Conservation (phyloP, 1,139 yeast genomes). For the Suhomyces yuchorum region DNA sequence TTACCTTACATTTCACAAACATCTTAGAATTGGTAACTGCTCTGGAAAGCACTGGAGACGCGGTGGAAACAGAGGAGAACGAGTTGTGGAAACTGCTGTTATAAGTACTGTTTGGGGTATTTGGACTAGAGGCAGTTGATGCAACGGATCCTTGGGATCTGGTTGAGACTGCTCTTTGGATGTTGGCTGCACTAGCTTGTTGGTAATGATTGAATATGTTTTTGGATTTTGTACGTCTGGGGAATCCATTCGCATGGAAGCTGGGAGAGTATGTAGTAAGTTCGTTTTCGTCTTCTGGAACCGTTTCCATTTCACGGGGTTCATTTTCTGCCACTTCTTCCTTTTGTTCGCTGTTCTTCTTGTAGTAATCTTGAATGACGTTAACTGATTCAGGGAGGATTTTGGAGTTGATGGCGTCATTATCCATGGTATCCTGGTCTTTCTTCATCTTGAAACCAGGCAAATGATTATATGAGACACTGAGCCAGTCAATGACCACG, state of each 20-base stretch:
- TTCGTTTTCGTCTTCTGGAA: slow-evolving; percentile 12
- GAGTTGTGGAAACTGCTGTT: slow-evolving; percentile 11
- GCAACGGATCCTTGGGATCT: slow-evolving; percentile 7
- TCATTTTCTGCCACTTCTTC: slow-evolving; percentile 1
- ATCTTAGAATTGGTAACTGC: slow-evolving; percentile 8
- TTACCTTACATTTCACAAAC: slow-evolving; percentile 33
- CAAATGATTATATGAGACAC: slow-evolving; percentile 22
- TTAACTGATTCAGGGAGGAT: slow-evolving; percentile 21
- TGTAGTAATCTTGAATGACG: slow-evolving; percentile 18
- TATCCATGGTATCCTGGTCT: slow-evolving; percentile 9
- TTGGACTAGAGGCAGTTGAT: slow-evolving; percentile 6
- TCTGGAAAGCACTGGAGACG: slow-evolving; percentile 8
- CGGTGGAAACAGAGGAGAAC: slow-evolving; percentile 7
- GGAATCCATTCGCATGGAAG: slow-evolving; percentile 4
- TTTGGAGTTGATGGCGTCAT: slow-evolving; percentile 18
- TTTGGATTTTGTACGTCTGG: slow-evolving; percentile 21
- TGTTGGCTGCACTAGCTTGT: slow-evolving; percentile 18
- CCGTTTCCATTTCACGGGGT: slow-evolving; percentile 10
- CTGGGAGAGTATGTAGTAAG: slow-evolving; percentile 8
- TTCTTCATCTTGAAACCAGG: slow-evolving; percentile 24
- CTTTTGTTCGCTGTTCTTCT: slow-evolving; percentile 6
- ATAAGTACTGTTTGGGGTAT: slow-evolving; percentile 10
- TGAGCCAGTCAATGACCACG: slow-evolving; percentile 38
- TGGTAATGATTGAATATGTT: slow-evolving; percentile 28
- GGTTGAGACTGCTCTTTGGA: slow-evolving; percentile 10